Percentiles rank a stretch among this genome's conserved stretches.
Conservation (phyloP, 495 filamentous ascomycete species). For the Aspergillus biplanus region DNA sequence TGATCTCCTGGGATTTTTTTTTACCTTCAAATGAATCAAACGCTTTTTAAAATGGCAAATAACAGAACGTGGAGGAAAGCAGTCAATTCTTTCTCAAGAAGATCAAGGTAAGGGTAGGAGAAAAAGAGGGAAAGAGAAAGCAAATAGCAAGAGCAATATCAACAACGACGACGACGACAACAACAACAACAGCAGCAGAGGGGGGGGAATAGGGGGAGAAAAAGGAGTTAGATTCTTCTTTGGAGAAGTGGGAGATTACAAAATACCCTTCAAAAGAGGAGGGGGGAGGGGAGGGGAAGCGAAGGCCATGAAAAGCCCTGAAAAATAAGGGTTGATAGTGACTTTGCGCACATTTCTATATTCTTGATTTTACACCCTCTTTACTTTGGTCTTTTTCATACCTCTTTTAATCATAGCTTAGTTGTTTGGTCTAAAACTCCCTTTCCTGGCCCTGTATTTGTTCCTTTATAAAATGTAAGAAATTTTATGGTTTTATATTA, state of each 20-base stretch:
- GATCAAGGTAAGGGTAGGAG: conserved; percentile 1
- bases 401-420: no score
- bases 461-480: no score
- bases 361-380: neutral
- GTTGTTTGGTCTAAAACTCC: no score
- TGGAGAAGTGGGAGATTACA: neutral
- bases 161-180: no score
- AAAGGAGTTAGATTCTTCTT: neutral
- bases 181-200: neutral
- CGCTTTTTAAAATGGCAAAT: neutral
- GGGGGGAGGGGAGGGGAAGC: neutral
- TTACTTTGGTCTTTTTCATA: neutral
- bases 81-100: neutral
- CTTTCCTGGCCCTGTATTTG: no score
- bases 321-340: neutral
- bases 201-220: neutral
- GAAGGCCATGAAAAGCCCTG: no score
- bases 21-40: neutral
- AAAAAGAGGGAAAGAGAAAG: conserved; percentile 8
- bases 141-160: neutral
- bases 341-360: neutral
- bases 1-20: neutral
- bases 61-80: neutral
- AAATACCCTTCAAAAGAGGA: neutral
- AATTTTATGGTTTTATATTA: no score